A percentile compares a stretch with the other conserved stretches of the same genome.
These are phyloP conservation scores for Phaeosphaeriaceae sp. DNA, from an alignment of 2,329 filamentous ascomycete species.

Conservation along the genomic window DNA sequence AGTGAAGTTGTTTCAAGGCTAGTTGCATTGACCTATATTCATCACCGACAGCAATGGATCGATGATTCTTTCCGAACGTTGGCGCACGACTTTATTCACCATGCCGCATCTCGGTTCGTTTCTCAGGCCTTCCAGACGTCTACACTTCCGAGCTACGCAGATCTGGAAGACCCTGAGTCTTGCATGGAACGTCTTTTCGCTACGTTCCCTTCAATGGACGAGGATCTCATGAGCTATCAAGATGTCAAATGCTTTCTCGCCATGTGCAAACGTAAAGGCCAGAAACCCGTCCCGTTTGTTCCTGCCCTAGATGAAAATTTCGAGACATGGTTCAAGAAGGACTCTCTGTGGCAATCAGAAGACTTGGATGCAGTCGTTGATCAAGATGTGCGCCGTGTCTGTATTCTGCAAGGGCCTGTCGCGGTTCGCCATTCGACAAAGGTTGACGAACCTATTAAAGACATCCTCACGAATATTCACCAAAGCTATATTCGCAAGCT, in stretches of 20 bases:
- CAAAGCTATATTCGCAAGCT: constrained; percentile 4
- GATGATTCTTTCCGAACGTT: constrained; percentile 80
- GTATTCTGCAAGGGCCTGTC: constrained; percentile 48
- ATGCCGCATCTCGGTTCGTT: no score
- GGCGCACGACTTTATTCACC: constrained; percentile 48
- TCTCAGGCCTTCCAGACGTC: no score
- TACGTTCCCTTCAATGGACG: no score
- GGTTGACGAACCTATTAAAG: constrained; percentile 22
- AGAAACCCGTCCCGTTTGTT: constrained; percentile 48
- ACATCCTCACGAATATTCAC: constrained; percentile 20
- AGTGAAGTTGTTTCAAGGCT: constrained; percentile 84
- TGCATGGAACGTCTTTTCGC: no score
- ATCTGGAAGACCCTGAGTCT: no score
- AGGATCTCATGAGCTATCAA: not conserved
- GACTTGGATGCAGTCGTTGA: constrained; percentile 46
- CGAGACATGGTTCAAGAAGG: constrained; percentile 51
- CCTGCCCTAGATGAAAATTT: constrained; percentile 46
- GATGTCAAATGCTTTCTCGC: constrained; percentile 36
- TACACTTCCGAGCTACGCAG: no score
- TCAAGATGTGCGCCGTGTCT: constrained; percentile 43
- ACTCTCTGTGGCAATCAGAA: constrained; percentile 51
- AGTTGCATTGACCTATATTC: constrained; percentile 89
- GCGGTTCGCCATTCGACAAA: constrained; percentile 26
- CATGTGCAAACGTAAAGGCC: constrained; percentile 37
- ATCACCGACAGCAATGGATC: constrained; percentile 76